Base-by-base conservation (phyloP, 495 filamentous ascomycete genomes). In the Rhypophila decipiens region DNA sequence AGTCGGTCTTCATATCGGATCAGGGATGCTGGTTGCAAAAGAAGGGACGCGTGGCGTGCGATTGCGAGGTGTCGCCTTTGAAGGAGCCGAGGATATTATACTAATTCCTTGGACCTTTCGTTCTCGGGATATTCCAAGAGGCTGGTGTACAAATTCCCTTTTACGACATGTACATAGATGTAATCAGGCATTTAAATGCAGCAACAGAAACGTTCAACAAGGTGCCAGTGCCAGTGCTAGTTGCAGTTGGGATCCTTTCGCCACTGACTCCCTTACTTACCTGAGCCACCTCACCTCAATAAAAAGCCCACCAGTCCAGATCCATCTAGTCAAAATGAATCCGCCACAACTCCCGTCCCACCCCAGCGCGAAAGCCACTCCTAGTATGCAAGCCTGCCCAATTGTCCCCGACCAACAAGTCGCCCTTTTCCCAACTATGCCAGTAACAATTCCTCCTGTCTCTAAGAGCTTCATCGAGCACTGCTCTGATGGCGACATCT, bases 21-120 rank as follows among this genome's bases (percentile, higher is more conserved):
- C 68, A 77, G 47, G 83, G 79, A 2, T 84, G 84, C 2, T 78
- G 75, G 66, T 57, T 88, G 17, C 73, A 85, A 57, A 77, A 78
- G 49, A 79, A 71, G 64, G 76, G 77, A 2, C 17, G 53, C 17
- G 50, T 60, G 2, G 19, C 39, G n/a, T 57, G 51, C 23, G 57
- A 58, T 17, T 23, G 51, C 19, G 55, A 60, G 19, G 59, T 47
- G 24, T 61, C 65, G 29, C 56, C 68, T 19, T 53, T 66, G 24
- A 51, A 52, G 12, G 61, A 59, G 43, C 53, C 64, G 24, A 45
- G 49, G 48, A 52, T 57, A 13, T 50, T 55, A 47, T 74, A 67
- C 50, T 76, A 65, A 42, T 20, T 27, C n/a, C n/a, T n/a, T n/a
- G n/a, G n/a, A n/a, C n/a, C n/a, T n/a, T n/a, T n/a, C n/a, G n/a